phyloP scores from a whole-genome alignment of 208 protist species.

The Hexamita inflata region DNA sequence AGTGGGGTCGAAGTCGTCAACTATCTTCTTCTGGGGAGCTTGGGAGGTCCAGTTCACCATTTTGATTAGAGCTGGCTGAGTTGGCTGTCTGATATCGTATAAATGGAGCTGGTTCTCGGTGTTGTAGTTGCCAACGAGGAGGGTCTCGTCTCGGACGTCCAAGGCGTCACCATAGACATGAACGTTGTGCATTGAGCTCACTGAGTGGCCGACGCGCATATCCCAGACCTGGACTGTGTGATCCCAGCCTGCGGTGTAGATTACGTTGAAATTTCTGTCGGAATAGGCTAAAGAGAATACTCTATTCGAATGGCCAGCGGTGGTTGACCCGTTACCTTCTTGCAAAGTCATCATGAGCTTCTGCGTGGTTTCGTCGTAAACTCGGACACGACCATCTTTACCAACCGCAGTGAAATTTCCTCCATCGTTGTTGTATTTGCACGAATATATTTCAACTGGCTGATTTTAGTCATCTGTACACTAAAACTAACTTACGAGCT shows the following conservation, averaged over 20 bases:
- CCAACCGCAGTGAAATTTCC: conserved; percentile 43
- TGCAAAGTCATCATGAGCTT: conserved; percentile 43
- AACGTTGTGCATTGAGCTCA: conserved; percentile 50
- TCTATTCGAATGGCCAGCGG: conserved; percentile 54
- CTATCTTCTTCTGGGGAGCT: conserved; percentile 11
- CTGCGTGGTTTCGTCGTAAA: conserved; percentile 47
- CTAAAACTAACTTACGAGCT: no score
- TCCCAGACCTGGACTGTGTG: conserved; percentile 67
- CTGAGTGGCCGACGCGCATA: conserved; percentile 49
- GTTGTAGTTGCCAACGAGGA: conserved; percentile 54
- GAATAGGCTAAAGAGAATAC: conserved; percentile 60
- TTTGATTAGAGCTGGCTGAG: background rate
- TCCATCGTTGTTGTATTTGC: conserved; percentile 42
- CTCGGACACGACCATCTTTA: conserved; percentile 38
- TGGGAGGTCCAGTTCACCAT: background rate
- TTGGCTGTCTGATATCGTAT: conserved; percentile 54
- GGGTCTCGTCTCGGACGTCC: conserved; percentile 49
- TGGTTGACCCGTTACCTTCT: conserved; percentile 42
- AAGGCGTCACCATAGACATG: conserved; percentile 59
- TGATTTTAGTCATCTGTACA: no score
- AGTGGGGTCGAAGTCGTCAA: conserved; percentile 31
- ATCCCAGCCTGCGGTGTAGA: conserved; percentile 62
- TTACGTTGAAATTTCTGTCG: conserved; percentile 39
- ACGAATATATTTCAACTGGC: conserved; percentile 43
- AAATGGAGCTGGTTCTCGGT: conserved; percentile 52